Base-by-base conservation (phyloP, 1,284 basidiomycete genomes). In the Pholiota adiposa region DNA sequence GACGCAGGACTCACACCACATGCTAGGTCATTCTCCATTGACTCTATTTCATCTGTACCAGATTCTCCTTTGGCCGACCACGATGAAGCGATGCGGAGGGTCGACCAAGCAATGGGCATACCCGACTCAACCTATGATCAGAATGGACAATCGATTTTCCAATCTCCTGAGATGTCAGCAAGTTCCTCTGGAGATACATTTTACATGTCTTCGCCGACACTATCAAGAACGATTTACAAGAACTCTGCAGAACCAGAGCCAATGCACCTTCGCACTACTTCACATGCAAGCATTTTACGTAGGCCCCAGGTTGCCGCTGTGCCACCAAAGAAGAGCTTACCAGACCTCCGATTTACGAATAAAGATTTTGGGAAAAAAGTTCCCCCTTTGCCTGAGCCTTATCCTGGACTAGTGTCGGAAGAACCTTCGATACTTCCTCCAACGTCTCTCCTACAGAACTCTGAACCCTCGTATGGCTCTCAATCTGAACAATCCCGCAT, bases 311-410 rank as follows among this genome's bases (percentile, higher is more conserved):
- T 75, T 16, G 66, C 71, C 25, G 75, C 77, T 5, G 75, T 90
- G 3, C 72, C 80, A 1, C 79, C 81, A 31, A 95, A 94, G 77
- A 94, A 96, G 75, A 96, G 93, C 56, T 78, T 97, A 60, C 94
- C 96, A 8, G 94, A 97, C 70, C 77, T 97, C 51, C 85, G 92
- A 21, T 86, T 85, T 25, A 49, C 25, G 2, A 56, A 52, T 11
- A 61, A 61, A 40, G 59, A 52, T 21, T 51, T 54, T 16, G 19
- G 40, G 1, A 61, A 60, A 50, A 46, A 11, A 9, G 41, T 60
- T 25, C 48, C 57, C 16, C 46, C 38, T 50, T 31, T 55, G 16
- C 36, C 54, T 12, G 60, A 68, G 41, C 23, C 29, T 16, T 29
- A 56, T 27, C 23, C 49, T 21, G 43, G 27, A 27, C 51, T 51